These are phyloP conservation scores for Crithidia brevicula DNA, from an alignment of 208 protist species.

Conservation along the genomic window DNA sequence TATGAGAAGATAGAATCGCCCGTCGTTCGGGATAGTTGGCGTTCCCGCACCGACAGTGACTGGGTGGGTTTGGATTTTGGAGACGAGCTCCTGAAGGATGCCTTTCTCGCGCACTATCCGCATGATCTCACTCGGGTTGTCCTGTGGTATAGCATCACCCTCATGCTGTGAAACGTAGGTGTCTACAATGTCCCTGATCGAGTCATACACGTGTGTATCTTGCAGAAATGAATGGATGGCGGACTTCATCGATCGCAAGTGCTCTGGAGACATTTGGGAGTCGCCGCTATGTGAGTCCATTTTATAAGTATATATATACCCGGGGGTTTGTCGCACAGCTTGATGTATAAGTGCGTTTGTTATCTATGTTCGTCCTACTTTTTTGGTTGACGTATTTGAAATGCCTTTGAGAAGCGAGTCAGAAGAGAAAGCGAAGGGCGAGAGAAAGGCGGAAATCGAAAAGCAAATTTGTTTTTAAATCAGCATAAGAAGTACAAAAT, in stretches of 20 bases:
- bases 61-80: slow-evolving; percentile 43
- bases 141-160: slow-evolving; percentile 28
- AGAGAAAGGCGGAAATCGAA: too few relatives aligned
- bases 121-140: slow-evolving; percentile 80
- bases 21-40: slow-evolving; percentile 29
- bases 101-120: slow-evolving; percentile 85
- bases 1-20: slow-evolving; percentile 81
- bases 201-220: slow-evolving; percentile 84
- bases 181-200: slow-evolving; percentile 89
- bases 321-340: too few relatives aligned
- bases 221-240: slow-evolving; percentile 87
- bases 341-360: too few relatives aligned
- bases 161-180: slow-evolving; percentile 79
- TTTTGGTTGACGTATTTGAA: too few relatives aligned
- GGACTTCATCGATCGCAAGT: slow-evolving; percentile 72
- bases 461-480: too few relatives aligned
- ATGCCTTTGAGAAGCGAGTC: too few relatives aligned
- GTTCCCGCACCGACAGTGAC: neutral
- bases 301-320: neutral
- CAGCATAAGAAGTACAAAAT: too few relatives aligned
- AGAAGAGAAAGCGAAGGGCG: too few relatives aligned
- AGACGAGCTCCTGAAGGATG: slow-evolving; percentile 77
- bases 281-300: slow-evolving; percentile 38
- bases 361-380: too few relatives aligned
- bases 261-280: slow-evolving; percentile 41